Evolutionary conservation across 148 eudicot genomes (phyloP).

Genomic region (Spergularia bocconei): DNA sequence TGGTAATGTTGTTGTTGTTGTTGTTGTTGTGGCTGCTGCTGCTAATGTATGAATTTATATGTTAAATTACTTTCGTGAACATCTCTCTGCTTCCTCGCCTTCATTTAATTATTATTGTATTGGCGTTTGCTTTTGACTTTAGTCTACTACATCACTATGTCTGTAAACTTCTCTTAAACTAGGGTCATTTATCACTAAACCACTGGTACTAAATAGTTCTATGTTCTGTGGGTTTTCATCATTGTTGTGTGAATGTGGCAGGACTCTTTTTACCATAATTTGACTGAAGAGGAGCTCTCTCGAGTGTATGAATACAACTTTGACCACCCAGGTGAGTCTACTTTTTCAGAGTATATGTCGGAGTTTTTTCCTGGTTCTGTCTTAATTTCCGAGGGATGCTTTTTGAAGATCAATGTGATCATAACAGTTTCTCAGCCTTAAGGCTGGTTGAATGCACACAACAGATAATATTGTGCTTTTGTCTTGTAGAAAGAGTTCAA

Average conservation of each 20-base stretch:
- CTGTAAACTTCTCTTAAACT: neutral
- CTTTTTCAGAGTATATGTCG: neutral
- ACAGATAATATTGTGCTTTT: neutral
- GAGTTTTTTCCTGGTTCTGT: neutral
- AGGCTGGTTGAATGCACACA: neutral
- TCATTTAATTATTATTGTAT: neutral
- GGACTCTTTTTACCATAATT: conserved; percentile 90
- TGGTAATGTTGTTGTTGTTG: too few species aligned
- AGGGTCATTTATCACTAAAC: neutral
- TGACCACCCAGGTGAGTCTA: conserved; percentile 90
- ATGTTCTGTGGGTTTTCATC: neutral
- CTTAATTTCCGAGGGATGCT: neutral
- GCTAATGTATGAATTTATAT: neutral
- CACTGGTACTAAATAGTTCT: neutral
- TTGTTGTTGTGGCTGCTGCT: too few species aligned
- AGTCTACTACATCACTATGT: neutral
- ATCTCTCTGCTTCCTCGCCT: neutral
- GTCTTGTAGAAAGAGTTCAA: too few species aligned
- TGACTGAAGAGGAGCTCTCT: conserved; percentile 78
- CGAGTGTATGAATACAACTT: conserved; percentile 88
- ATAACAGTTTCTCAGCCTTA: neutral
- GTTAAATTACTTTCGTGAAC: neutral
- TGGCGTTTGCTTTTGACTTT: neutral
- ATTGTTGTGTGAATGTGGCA: conserved; percentile 34
- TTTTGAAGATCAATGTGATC: neutral